A percentile compares a stretch with the other conserved stretches of the same genome.
These are phyloP conservation scores for Onygenales sp. DNA, from an alignment of 2,329 filamentous ascomycete genomes.

Conservation along the genomic window DNA sequence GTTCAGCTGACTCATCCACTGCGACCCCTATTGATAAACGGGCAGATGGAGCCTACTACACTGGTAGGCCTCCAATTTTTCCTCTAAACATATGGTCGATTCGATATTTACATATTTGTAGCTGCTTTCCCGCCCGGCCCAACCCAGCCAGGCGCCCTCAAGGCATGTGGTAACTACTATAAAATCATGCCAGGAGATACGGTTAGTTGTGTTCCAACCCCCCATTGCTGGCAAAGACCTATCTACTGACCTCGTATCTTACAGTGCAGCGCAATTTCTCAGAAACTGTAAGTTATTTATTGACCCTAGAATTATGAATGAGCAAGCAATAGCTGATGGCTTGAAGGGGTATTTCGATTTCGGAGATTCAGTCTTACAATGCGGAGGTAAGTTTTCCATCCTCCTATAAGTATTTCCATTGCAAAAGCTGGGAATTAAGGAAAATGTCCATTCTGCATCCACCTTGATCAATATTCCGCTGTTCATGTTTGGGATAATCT, in stretches of 20 bases:
- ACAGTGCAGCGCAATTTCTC: constrained; percentile 10
- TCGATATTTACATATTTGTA: not conserved
- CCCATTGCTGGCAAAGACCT: not conserved
- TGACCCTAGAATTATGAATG: not conserved
- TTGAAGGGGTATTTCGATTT: constrained; percentile 4
- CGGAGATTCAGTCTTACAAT: constrained; percentile 6
- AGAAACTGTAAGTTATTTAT: constrained; percentile 7
- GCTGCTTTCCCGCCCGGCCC: constrained; percentile 5
- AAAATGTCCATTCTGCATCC: not conserved
- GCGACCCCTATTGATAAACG: not conserved
- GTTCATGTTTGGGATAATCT: not conserved
- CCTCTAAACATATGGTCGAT: not conserved
- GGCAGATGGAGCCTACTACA: constrained; percentile 2
- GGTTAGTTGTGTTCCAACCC: constrained; percentile 5
- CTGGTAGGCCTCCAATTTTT: constrained; percentile 1
- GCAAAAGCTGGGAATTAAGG: not conserved
- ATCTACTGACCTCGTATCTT: constrained; percentile 1
- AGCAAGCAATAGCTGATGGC: constrained; percentile 3
- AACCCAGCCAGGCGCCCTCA: constrained; percentile 10
- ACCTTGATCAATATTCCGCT: not conserved
- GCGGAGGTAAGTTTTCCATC: constrained; percentile 3
- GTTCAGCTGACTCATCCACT: constrained; percentile 2
- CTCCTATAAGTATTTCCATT: not conserved
- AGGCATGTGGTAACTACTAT: constrained; percentile 10
- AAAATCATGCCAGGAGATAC: constrained; percentile 10